These are phyloP conservation scores for Lithospermum erythrorhizon DNA, from an alignment of 257 asterid genomes.

Conservation along the genomic window DNA sequence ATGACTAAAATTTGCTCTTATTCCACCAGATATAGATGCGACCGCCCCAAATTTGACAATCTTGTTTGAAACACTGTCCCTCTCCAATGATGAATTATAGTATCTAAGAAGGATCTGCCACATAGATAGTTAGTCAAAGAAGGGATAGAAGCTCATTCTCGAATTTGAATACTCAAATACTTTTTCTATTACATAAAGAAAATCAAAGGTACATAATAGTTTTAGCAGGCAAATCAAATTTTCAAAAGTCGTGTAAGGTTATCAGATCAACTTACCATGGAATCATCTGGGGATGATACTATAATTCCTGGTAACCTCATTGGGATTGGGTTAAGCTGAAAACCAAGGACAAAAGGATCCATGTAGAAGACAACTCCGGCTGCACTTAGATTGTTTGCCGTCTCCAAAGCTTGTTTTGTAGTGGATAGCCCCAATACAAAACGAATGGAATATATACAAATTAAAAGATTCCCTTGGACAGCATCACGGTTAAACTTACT, in stretches of 20 bases:
- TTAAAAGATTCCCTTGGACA: conserved; percentile 68
- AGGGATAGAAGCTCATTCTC: no score
- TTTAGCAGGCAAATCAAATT: background rate
- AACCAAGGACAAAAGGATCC: conserved; percentile 92
- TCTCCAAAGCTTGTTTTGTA: conserved; percentile 72
- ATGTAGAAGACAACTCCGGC: conserved; percentile 87
- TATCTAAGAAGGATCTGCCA: conserved; percentile 75
- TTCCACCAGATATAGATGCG: conserved; percentile 79
- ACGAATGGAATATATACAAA: conserved; percentile 96
- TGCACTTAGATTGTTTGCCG: conserved; percentile 74
- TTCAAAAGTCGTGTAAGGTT: conserved; percentile 11
- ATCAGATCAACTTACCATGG: conserved; percentile 45
- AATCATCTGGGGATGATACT: conserved; percentile 79
- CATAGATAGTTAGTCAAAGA: no score
- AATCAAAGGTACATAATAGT: no score
- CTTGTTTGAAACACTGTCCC: conserved; percentile 44
- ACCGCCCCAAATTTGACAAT: conserved; percentile 64
- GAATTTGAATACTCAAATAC: no score
- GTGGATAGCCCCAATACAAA: conserved; percentile 95
- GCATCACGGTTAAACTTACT: conserved; percentile 44
- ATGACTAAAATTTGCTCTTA: conserved; percentile 61
- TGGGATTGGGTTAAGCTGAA: conserved; percentile 83
- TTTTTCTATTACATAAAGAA: no score
- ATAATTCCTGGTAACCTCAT: conserved; percentile 82
- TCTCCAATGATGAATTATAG: conserved; percentile 64